Base-by-base conservation (phyloP, 169 alveolate genomes). In the Plasmodium billcollinsi region DNA sequence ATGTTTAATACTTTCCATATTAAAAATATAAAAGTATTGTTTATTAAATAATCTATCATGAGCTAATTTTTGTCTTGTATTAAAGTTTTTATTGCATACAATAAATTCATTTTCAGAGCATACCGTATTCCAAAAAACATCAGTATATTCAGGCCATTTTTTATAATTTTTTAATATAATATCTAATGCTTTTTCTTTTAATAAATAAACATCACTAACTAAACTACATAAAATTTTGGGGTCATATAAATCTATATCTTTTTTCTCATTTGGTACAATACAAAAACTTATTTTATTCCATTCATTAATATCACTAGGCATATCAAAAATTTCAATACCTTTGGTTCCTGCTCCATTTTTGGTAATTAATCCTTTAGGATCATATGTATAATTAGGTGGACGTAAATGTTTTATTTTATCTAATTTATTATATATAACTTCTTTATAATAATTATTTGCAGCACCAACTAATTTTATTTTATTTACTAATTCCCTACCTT, bases 261-360 rank as follows among this genome's bases (percentile, higher is more conserved):
- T 70, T 62, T 89, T 88, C 20, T 92, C 95, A 72, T 92, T 66
- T 1, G 96, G 96, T 33, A 94, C 95, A 14, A 94, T 92, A 62
- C 96, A 94, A 72, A 94, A 86, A 33, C 95, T 90, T 15, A 94
- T 85, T 26, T 92, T 88, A 85, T 92, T 94, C 96, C 96, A 94
- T 74, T 90, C 92, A 50, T 94, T 94, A 14, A 63, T 52, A 43
- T 92, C 95, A 49, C 95, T 69, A 54, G 96, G 96, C 69, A 74
- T 67, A 73, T 94, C 94, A 50, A 88, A 91, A 24, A 94, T 90
- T 93, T 94, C 95, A 14, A 94, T 94, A n/a, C 96, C 96, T 49
- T 93, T 95, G 14, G 96, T 94, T 1, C 96, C 96, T 24, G 95
- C 95, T 29, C 96, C 96, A 45, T 94, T 95, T 69, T 62, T 72